Evolutionary conservation across 2,329 filamentous ascomycete genomes (phyloP).

Genomic region (Nemania abortiva): DNA sequence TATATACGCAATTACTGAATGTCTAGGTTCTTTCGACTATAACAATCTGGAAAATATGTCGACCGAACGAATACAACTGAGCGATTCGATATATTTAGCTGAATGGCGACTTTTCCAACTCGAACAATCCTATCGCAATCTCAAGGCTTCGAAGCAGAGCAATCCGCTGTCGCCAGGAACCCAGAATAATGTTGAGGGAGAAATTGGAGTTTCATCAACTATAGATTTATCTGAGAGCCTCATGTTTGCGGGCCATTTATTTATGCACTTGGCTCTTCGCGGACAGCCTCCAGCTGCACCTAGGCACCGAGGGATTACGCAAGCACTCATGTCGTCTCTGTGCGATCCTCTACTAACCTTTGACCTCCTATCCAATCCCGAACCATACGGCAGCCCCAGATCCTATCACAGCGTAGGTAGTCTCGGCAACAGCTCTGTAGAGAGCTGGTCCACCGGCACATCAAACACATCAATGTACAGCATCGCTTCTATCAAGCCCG

Average conservation of each 20-base stretch:
- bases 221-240: conserved; percentile 50
- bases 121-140: conserved; percentile 44
- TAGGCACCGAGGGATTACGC: conserved; percentile 48
- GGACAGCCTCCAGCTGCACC: conserved; percentile 51
- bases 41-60: conserved; percentile 48
- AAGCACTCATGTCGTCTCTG: conserved; percentile 48
- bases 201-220: conserved; percentile 25
- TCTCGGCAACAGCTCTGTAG: conserved; percentile 34
- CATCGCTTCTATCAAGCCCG: conserved; percentile 14
- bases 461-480: conserved; percentile 34
- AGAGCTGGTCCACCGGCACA: conserved; percentile 38
- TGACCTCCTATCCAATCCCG: conserved; percentile 45
- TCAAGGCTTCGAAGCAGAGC: conserved; percentile 32
- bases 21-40: conserved; percentile 52
- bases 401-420: conserved; percentile 37
- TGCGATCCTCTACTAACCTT: conserved; percentile 45
- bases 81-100: conserved; percentile 51
- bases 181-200: conserved; percentile 27
- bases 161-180: conserved; percentile 38
- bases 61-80: conserved; percentile 48
- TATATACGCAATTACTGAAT: conserved; percentile 47
- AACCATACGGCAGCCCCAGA: conserved; percentile 36
- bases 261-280: conserved; percentile 50
- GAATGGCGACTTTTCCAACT: conserved; percentile 51
- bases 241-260: conserved; percentile 50